Base-by-base conservation (phyloP, 2,329 filamentous ascomycete genomes). In the Fusarium odoratissimum region DNA sequence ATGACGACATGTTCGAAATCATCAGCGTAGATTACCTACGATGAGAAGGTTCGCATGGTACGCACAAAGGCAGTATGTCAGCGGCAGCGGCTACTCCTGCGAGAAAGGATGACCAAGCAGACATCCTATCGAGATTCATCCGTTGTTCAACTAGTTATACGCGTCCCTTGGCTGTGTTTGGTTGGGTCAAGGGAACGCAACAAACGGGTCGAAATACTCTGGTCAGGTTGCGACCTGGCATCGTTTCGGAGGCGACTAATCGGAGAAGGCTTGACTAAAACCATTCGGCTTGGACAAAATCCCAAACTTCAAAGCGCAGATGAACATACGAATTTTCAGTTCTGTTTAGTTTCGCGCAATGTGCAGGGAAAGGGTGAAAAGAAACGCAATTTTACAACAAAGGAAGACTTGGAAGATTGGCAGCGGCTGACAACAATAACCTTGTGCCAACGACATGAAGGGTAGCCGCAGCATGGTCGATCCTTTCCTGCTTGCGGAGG, bases 1-100 rank as follows among this genome's bases (percentile, higher is more conserved):
- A 57, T 54, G 30, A 69, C 51, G 57, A 33, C 58, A 69, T 40
- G 42, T 12, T 44, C 23, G 35, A 63, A 46, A 66, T 65, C 42
- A 30, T 40, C 35, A 35, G 21, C 17, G 21, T 31, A 45, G 35
- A 17, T 30, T 62, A 31, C 38, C 30, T 35, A 23, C 21, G 17
- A 64, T 45, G 33, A 19, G 31, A 41, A 37, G 17, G 38, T 52
- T 21, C 40, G 66, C 65, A 17, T 51, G 49, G 66, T 69, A 35
- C 58, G 66, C 55, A 46, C 54, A 41, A 40, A 69, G 58, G 51
- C 66, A 59, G 57, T 17, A 31, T n/a, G 31, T 41, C 35, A 30
- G 49, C 14, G 33, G 49, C 19, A 17, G 25, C 33, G 25, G 14
- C 19, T 17, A 28, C 23, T 54, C 19, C 35, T 40, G 33, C 23